Percentiles rank a stretch among this genome's conserved stretches.
Evolutionary conservation across 2,329 filamentous ascomycete genomes (phyloP).

Genomic region (Aureobasidium sp.): DNA sequence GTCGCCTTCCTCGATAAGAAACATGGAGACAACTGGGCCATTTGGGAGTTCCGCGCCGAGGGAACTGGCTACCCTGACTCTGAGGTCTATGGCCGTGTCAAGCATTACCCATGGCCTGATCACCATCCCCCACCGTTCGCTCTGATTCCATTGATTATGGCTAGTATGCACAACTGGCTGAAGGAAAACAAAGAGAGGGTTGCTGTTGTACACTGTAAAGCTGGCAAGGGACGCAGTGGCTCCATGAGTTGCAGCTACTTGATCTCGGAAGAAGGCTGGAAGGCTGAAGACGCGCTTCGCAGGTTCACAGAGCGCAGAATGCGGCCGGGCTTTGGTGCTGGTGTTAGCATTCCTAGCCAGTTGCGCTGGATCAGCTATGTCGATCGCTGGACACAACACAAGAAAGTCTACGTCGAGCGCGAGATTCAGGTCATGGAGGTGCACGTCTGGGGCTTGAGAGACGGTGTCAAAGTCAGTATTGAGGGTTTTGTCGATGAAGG

Average conservation of each 20-base stretch:
- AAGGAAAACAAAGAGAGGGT: constrained; percentile 52
- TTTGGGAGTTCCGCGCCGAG: constrained; percentile 97
- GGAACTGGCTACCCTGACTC: constrained; percentile 91
- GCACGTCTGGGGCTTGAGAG: constrained; percentile 78
- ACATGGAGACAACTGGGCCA: constrained; percentile 78
- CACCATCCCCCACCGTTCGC: constrained; percentile 93
- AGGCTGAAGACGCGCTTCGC: constrained; percentile 52
- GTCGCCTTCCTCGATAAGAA: constrained; percentile 81
- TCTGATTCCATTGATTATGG: constrained; percentile 81
- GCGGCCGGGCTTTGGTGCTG: constrained; percentile 78
- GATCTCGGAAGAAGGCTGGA: constrained; percentile 76
- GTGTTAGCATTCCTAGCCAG: constrained; percentile 90
- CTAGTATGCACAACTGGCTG: constrained; percentile 86
- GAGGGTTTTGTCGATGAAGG: constrained; percentile 86
- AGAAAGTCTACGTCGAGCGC: constrained; percentile 74
- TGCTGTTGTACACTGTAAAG: constrained; percentile 92
- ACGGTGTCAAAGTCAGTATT: constrained; percentile 79
- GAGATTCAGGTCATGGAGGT: constrained; percentile 80
- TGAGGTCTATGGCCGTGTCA: constrained; percentile 75
- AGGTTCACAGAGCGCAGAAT: constrained; percentile 77
- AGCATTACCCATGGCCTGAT: constrained; percentile 93
- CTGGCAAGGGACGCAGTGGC: constrained; percentile 88
- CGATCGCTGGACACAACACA: constrained; percentile 69
- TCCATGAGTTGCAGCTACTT: constrained; percentile 83
- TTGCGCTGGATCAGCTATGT: constrained; percentile 82